These are phyloP conservation scores for Colletotrichum sp. DNA, from an alignment of 2,329 filamentous ascomycete species.

Conservation along the genomic window DNA sequence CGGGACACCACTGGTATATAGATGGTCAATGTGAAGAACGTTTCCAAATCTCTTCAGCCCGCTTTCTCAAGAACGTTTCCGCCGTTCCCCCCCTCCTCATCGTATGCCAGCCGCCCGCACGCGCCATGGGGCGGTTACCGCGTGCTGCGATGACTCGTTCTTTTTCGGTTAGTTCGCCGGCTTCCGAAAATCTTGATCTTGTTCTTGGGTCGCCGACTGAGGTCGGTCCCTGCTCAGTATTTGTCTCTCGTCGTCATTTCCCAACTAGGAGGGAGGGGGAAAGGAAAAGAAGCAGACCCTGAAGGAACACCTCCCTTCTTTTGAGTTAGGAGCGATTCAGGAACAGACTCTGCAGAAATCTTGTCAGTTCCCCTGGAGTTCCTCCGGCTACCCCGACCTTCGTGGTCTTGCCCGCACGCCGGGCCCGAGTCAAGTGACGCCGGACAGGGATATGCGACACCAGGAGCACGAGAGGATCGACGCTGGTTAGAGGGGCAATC, in stretches of 20 bases:
- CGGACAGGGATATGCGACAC: slow-evolving; percentile 16
- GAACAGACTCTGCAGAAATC: background rate
- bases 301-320: background rate
- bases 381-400: background rate
- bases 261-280: background rate
- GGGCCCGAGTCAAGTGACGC: background rate
- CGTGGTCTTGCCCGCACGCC: background rate
- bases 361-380: background rate
- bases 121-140: background rate
- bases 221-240: background rate
- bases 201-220: background rate
- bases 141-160: background rate
- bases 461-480: background rate
- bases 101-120: background rate
- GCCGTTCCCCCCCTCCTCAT: background rate
- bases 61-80: background rate
- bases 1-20: slow-evolving; percentile 15
- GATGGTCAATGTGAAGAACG: slow-evolving; percentile 18
- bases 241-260: background rate
- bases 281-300: background rate
- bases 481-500: background rate
- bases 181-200: slow-evolving; percentile 4
- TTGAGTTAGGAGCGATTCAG: background rate
- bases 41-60: background rate
- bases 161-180: background rate